Evolutionary conservation across 2,329 filamentous ascomycete species (phyloP).

Genomic region (Apiospora sp.): DNA sequence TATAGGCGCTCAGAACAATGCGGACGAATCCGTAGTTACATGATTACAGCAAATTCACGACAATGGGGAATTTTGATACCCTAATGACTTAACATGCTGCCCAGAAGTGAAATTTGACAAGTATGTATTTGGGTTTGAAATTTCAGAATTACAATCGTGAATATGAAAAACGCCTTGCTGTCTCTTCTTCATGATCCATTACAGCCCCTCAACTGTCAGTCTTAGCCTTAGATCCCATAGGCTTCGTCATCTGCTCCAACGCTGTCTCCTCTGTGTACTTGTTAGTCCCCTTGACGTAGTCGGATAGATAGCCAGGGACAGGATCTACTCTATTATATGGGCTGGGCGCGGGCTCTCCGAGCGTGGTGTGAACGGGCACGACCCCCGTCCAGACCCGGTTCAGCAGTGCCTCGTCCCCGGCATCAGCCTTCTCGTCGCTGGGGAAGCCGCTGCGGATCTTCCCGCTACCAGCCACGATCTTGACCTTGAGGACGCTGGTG

Average conservation of each 20-base stretch:
- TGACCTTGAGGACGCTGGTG: slow-evolving; percentile 76
- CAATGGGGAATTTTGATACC: too few species aligned
- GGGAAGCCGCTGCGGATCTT: slow-evolving; percentile 76
- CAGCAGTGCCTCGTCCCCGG: slow-evolving; percentile 52
- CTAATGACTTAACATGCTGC: too few species aligned
- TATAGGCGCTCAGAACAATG: too few species aligned
- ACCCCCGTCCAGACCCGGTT: slow-evolving; percentile 63
- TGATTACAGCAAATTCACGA: too few species aligned
- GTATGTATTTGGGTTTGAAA: too few species aligned
- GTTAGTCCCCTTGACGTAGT: slow-evolving; percentile 51
- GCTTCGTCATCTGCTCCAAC: slow-evolving; percentile 35
- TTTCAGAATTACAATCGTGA: too few species aligned
- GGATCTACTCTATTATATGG: slow-evolving; percentile 64
- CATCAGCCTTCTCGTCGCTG: slow-evolving; percentile 59
- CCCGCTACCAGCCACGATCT: slow-evolving; percentile 74
- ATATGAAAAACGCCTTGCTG: neutral
- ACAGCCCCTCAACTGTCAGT: neutral
- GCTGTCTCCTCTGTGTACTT: slow-evolving; percentile 31
- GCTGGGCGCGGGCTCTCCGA: slow-evolving; percentile 70
- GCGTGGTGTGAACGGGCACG: slow-evolving; percentile 67
- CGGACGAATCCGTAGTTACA: too few species aligned
- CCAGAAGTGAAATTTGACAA: too few species aligned
- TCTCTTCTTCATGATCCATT: neutral
- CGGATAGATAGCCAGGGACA: slow-evolving; percentile 68
- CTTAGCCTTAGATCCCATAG: slow-evolving; percentile 34